Evolutionary conservation across 2,329 filamentous ascomycete species (phyloP), one percentile per base, ranked within the genome.

Genomic region (Fusarium continuum): DNA sequence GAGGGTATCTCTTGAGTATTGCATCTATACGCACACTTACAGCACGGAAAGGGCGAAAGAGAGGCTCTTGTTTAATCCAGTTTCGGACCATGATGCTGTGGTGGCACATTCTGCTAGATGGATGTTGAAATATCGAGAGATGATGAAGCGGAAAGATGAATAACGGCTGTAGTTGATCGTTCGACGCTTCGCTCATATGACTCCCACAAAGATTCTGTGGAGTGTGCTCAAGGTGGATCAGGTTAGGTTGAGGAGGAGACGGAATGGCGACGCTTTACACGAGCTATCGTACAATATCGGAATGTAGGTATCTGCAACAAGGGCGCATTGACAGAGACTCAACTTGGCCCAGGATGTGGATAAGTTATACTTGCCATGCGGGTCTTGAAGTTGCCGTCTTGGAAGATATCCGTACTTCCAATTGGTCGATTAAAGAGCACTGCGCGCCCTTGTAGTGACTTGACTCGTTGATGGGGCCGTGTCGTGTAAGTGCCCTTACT

Each of bases 1-100:
- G 13, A 65, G 61, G 10, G 51, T 67, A 9, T 61, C 66, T 0
- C 34, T 73, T 0, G 52, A 64, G 5, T 73, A 73, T 38, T 65
- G 66, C 8, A 10, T 63, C 11, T 16, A 63, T 3, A 55, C 53
- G 4, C 61, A 65, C 11, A 65, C 63, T 6, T 34, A 59, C 5
- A 55, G 25, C 2, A 65, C 63, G 1, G 49, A 55, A 1, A 65
- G 65, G 35, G 63, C 61, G 2, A 60, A 26, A 17, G 28, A 53
- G 26, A 41, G 23, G 3, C 22, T 66, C 5, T 4, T 13, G 0
- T 66, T 65, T 0, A 22, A 66, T 14, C 63, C 61, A 0, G n/a
- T 38, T 9, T 65, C 57, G 4, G 29, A 66, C 4, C 57, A 66
- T 8, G 61, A 66, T n/a, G 50, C 45, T 6, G 61, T 54, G 4